phyloP scores from a whole-genome alignment of 2,329 filamentous ascomycete genomes.

The Chrysoporthe cubensis region DNA sequence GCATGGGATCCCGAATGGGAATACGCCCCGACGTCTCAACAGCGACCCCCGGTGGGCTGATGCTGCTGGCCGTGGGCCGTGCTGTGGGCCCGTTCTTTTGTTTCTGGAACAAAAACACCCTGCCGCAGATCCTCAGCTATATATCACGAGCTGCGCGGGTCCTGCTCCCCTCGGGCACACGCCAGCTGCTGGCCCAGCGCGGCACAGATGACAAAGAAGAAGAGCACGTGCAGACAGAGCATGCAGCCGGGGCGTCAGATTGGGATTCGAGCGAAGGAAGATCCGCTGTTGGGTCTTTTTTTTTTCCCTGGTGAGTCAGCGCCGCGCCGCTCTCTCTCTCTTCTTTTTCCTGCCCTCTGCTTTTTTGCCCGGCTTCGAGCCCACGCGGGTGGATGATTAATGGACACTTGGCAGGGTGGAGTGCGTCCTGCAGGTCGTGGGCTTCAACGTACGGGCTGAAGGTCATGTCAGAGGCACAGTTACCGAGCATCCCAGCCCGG shows the following conservation, averaged over 20 bases:
- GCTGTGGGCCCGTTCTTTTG: slow-evolving; percentile 2
- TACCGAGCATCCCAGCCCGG: neutral
- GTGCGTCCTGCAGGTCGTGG: slow-evolving; percentile 8
- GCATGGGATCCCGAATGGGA: neutral
- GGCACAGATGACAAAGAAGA: neutral
- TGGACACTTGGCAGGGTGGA: neutral
- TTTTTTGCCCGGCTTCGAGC: neutral
- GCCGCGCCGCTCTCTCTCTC: neutral
- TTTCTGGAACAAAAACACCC: slow-evolving; percentile 7
- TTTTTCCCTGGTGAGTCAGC: slow-evolving; percentile 1
- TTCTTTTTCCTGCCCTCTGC: neutral
- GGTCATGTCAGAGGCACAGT: slow-evolving; percentile 9
- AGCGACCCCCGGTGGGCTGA: neutral
- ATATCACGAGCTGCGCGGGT: neutral
- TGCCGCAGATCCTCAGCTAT: neutral
- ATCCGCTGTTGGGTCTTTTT: neutral
- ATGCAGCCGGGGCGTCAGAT: neutral
- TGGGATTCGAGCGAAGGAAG: slow-evolving; percentile 3
- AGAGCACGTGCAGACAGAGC: neutral
- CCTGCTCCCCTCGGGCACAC: neutral
- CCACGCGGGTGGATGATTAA: slow-evolving; percentile 1
- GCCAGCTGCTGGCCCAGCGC: neutral
- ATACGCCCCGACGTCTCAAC: neutral
- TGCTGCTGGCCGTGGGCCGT: neutral
- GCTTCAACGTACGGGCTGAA: slow-evolving; percentile 20